A percentile compares a stretch with the other conserved stretches of the same genome.
phyloP scores from a whole-genome alignment of 2,329 filamentous ascomycete genomes.

The Blastomyces silverae region DNA sequence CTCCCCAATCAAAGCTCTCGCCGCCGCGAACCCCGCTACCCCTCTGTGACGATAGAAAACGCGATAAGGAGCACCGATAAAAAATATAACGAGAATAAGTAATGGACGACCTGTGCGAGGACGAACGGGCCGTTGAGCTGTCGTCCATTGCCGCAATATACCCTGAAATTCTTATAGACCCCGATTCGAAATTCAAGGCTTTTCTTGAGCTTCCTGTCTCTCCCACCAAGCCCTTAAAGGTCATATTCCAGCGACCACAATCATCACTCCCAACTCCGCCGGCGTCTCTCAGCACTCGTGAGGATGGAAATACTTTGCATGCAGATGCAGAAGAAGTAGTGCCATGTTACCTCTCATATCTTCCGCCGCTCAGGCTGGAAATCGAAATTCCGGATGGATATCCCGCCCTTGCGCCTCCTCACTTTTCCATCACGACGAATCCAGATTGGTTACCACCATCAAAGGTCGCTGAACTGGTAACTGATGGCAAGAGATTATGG shows the following conservation, averaged over 20 bases:
- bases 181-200: conserved; percentile 43
- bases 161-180: conserved; percentile 51
- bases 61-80: not conserved
- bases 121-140: conserved; percentile 56
- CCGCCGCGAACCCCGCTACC: not conserved
- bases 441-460: conserved; percentile 49
- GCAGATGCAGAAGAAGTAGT: conserved; percentile 28
- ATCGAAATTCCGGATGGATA: conserved; percentile 52
- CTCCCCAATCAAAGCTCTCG: not conserved
- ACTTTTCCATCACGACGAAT: conserved; percentile 44
- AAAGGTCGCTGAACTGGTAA: conserved; percentile 41
- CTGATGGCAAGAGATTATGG: conserved; percentile 49
- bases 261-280: conserved; percentile 38
- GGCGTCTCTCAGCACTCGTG: conserved; percentile 32
- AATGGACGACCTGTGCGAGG: conserved; percentile 40
- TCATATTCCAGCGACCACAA: conserved; percentile 37
- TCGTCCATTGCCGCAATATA: conserved; percentile 56
- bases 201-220: conserved; percentile 52
- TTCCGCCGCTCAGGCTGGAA: conserved; percentile 51
- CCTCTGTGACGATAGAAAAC: not conserved
- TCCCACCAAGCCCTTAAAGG: conserved; percentile 47
- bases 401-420: conserved; percentile 48
- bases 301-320: conserved; percentile 23
- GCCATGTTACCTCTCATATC: conserved; percentile 46
- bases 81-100: not conserved